Evolutionary conservation across 495 filamentous ascomycete species (phyloP).

Genomic region (Podospora sp.): DNA sequence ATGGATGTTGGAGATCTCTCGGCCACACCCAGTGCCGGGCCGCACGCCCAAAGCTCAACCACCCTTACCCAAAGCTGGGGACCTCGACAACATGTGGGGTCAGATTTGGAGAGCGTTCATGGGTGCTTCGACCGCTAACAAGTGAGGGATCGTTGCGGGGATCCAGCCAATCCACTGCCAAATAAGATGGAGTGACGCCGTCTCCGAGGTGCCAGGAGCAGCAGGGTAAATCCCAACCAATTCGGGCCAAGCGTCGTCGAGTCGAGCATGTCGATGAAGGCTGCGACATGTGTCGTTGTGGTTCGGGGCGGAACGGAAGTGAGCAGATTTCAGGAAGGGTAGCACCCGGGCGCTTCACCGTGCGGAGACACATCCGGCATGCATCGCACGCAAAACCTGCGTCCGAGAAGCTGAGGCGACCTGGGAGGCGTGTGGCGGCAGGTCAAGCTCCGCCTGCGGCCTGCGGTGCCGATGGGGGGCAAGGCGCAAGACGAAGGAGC

Average conservation of each 20-base stretch:
- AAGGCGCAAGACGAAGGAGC: neutral
- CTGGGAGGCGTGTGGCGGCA: slow-evolving; percentile 7
- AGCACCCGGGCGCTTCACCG: slow-evolving; percentile 25
- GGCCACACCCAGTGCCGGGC: slow-evolving; percentile 26
- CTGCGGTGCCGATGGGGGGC: neutral
- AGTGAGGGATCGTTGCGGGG: slow-evolving; percentile 14
- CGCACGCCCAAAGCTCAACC: slow-evolving; percentile 21
- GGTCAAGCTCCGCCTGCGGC: slow-evolving; percentile 15
- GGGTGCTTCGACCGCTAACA: slow-evolving; percentile 2
- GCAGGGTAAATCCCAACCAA: neutral
- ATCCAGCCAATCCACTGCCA: neutral
- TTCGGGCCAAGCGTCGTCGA: neutral
- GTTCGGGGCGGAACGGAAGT: neutral
- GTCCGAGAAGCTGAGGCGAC: slow-evolving; percentile 1
- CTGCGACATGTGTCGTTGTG: neutral
- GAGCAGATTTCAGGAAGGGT: slow-evolving; percentile 13
- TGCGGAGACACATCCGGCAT: slow-evolving; percentile 24
- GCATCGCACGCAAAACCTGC: neutral
- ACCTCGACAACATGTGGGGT: slow-evolving; percentile 28
- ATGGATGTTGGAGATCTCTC: slow-evolving; percentile 13
- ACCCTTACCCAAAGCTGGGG: slow-evolving; percentile 23
- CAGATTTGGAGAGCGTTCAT: slow-evolving; percentile 26
- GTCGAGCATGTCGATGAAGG: neutral
- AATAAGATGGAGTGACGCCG: neutral
- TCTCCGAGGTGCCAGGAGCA: neutral